phyloP scores from a whole-genome alignment of 2,329 filamentous ascomycete genomes.

The Colletotrichum kahawae region DNA sequence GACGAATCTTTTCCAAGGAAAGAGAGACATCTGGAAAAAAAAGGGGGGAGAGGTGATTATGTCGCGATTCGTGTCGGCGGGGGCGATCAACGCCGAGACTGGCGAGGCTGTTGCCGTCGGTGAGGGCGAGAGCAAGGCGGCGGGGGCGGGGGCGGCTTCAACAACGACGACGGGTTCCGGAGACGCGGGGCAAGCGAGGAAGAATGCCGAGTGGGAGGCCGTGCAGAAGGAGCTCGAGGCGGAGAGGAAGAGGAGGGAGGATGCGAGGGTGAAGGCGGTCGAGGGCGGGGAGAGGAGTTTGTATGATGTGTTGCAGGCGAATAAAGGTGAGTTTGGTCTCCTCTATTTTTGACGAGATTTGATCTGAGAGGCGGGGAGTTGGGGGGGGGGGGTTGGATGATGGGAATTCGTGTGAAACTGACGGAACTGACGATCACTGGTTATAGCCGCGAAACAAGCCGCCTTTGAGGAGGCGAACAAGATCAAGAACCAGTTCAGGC shows the following conservation, averaged over 20 bases:
- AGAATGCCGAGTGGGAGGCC: constrained; percentile 62
- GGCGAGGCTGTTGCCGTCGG: constrained; percentile 27
- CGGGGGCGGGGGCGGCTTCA: too few species aligned
- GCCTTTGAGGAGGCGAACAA: constrained; percentile 77
- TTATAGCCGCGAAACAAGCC: constrained; percentile 76
- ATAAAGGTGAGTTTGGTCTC: constrained; percentile 65
- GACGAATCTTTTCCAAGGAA: too few species aligned
- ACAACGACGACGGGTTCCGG: constrained; percentile 27
- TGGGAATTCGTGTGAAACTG: background rate
- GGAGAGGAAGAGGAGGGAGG: constrained; percentile 59
- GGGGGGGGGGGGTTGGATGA: too few species aligned
- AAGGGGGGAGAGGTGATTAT: constrained; percentile 22
- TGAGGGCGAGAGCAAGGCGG: constrained; percentile 15
- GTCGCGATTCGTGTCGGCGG: constrained; percentile 61
- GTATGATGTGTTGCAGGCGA: constrained; percentile 79
- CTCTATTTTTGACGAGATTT: background rate
- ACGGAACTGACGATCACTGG: background rate
- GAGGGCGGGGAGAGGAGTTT: constrained; percentile 63
- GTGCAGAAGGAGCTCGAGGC: constrained; percentile 70
- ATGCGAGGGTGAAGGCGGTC: constrained; percentile 48
- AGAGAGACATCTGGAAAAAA: too few species aligned
- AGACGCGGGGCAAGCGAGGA: constrained; percentile 18
- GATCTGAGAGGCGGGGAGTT: background rate
- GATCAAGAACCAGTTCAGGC: constrained; percentile 78
- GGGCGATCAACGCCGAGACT: constrained; percentile 49